These are phyloP conservation scores for Hypomontagnella monticulosa DNA, from an alignment of 495 filamentous ascomycete species.

Conservation along the genomic window DNA sequence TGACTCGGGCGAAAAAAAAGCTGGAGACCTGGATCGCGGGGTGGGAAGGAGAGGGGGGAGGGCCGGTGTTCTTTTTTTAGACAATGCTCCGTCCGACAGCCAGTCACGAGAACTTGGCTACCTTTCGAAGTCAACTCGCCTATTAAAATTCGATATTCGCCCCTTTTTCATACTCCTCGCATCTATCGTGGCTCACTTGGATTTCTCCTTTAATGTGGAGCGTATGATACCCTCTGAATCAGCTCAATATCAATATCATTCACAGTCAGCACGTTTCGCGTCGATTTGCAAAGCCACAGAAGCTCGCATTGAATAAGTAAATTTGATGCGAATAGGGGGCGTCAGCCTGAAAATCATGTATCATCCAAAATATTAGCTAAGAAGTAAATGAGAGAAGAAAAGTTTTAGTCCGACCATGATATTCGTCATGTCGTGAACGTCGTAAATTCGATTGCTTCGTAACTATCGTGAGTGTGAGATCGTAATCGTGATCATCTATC, in stretches of 20 bases:
- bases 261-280: too few species aligned
- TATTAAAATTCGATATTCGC: too few species aligned
- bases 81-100: slow-evolving; percentile 17
- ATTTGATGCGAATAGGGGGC: slow-evolving; percentile 7
- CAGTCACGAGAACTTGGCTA: slow-evolving; percentile 5
- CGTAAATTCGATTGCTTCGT: slow-evolving; percentile 42
- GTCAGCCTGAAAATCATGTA: slow-evolving; percentile 7
- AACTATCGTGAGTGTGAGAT: slow-evolving; percentile 26
- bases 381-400: slow-evolving; percentile 9
- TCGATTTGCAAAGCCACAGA: too few species aligned
- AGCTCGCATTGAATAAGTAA: too few species aligned
- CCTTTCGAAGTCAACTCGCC: background rate
- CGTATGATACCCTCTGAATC: too few species aligned
- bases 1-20: slow-evolving; percentile 28
- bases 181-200: too few species aligned
- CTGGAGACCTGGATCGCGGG: slow-evolving; percentile 35
- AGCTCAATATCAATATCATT: too few species aligned
- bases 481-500: slow-evolving; percentile 36
- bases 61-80: slow-evolving; percentile 24
- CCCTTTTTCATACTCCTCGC: too few species aligned
- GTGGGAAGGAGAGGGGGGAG: slow-evolving; percentile 6
- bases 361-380: slow-evolving; percentile 1
- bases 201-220: too few species aligned
- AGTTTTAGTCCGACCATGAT: slow-evolving; percentile 28
- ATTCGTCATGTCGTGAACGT: slow-evolving; percentile 39